A percentile compares a stretch with the other conserved stretches of the same genome.
phyloP scores from a whole-genome alignment of 768 basidiomycete species.

The Auricularia cornea region DNA sequence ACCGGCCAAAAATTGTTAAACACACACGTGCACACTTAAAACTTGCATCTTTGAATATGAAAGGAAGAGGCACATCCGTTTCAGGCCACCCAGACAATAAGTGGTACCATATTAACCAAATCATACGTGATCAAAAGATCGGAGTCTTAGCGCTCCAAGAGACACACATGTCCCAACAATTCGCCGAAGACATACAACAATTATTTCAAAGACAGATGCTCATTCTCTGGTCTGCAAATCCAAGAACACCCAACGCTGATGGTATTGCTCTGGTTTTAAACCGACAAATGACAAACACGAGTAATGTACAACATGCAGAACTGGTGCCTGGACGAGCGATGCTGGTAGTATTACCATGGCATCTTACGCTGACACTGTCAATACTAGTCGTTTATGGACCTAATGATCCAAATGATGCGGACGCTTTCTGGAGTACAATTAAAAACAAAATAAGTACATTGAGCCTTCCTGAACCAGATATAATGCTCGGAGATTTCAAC shows the following conservation, averaged over 20 bases:
- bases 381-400: background rate
- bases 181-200: background rate
- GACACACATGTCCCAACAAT: conserved; percentile 13
- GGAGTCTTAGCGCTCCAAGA: conserved; percentile 16
- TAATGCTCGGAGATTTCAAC: background rate
- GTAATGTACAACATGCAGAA: background rate
- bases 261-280: background rate
- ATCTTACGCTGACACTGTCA: background rate
- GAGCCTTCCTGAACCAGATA: background rate
- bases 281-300: background rate
- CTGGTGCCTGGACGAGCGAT: background rate
- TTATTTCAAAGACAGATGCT: conserved; percentile 3
- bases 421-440: background rate
- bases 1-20: background rate
- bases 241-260: background rate
- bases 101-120: conserved; percentile 12
- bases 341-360: background rate
- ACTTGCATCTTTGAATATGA: background rate
- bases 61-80: background rate
- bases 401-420: background rate
- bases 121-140: conserved; percentile 9
- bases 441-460: background rate
- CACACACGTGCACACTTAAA: background rate
- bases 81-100: conserved; percentile 1
- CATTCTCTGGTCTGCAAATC: conserved; percentile 3